Evolutionary conservation across 768 basidiomycete species (phyloP).

Genomic region (Clavaria fumosa): DNA sequence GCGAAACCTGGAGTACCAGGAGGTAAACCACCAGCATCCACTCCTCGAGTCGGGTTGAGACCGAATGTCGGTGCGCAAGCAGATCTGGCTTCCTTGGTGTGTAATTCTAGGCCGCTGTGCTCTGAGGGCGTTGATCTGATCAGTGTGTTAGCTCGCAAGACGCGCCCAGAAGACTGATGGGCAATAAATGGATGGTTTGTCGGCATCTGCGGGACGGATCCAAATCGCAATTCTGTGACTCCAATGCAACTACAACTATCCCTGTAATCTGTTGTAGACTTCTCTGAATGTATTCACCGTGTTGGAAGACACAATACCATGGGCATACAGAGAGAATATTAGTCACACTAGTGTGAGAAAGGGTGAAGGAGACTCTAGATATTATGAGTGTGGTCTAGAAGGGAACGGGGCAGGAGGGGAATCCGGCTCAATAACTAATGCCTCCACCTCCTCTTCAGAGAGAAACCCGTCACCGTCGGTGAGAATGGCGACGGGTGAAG

Average conservation of each 20-base stretch:
- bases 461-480: constrained; percentile 10
- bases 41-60: constrained; percentile 25
- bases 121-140: constrained; percentile 5
- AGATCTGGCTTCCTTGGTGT: constrained; percentile 73
- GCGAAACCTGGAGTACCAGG: too few relatives aligned
- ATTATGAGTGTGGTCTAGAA: constrained; percentile 9
- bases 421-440: constrained; percentile 19
- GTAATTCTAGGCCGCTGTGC: constrained; percentile 15
- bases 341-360: too few relatives aligned
- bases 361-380: too few relatives aligned
- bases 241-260: too few relatives aligned
- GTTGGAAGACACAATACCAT: too few relatives aligned
- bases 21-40: too few relatives aligned
- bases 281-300: too few relatives aligned
- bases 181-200: constrained; percentile 21
- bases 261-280: too few relatives aligned
- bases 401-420: constrained; percentile 17
- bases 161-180: constrained; percentile 54
- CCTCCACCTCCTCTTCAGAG: constrained; percentile 30
- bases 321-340: too few relatives aligned
- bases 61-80: constrained; percentile 41
- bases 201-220: constrained; percentile 5
- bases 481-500: constrained; percentile 10
- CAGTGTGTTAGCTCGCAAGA: constrained; percentile 44
- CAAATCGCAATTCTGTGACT: too few relatives aligned